Evolutionary conservation across 805 yeast species (phyloP).

Genomic region (Kuraishia borneana): DNA sequence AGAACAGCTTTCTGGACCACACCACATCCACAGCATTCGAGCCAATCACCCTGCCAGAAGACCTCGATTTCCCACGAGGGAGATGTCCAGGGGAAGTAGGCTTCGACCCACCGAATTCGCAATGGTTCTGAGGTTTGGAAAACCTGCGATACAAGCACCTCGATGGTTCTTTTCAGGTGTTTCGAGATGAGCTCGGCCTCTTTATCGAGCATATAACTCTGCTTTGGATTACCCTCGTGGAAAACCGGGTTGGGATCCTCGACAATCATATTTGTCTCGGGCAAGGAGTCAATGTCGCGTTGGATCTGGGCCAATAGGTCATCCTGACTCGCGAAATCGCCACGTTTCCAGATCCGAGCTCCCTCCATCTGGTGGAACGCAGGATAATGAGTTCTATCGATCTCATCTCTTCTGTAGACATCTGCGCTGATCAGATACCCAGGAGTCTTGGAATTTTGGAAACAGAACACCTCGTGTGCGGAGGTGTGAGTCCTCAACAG

Average conservation of each 20-base stretch:
- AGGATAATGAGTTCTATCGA: slow-evolving; percentile 93
- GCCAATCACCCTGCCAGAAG: slow-evolving; percentile 98
- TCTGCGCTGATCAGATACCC: slow-evolving; percentile 93
- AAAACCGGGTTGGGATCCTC: slow-evolving; percentile 59
- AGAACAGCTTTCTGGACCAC: slow-evolving; percentile 73
- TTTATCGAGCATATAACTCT: slow-evolving; percentile 55
- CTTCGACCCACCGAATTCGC: slow-evolving; percentile 88
- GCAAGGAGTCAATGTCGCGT: slow-evolving; percentile 52
- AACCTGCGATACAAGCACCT: slow-evolving; percentile 70
- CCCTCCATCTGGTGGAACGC: slow-evolving; percentile 98
- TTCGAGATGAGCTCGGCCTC: slow-evolving; percentile 61
- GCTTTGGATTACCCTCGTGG: slow-evolving; percentile 65
- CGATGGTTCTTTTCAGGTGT: slow-evolving; percentile 82
- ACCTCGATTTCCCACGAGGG: slow-evolving; percentile 99
- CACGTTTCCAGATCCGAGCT: slow-evolving; percentile 71
- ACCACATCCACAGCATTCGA: slow-evolving; percentile 96
- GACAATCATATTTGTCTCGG: slow-evolving; percentile 59
- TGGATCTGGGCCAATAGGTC: slow-evolving; percentile 32
- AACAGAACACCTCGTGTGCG: slow-evolving; percentile 90
- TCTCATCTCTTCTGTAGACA: slow-evolving; percentile 91
- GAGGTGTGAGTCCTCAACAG: slow-evolving; percentile 90
- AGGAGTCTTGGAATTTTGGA: slow-evolving; percentile 51
- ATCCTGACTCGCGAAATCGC: slow-evolving; percentile 19
- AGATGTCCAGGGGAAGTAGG: slow-evolving; percentile 95
- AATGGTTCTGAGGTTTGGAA: slow-evolving; percentile 70